Evolutionary conservation across 306 rosid species (phyloP), one percentile per base, ranked within the genome.

Genomic region (Ormosia emarginata): DNA sequence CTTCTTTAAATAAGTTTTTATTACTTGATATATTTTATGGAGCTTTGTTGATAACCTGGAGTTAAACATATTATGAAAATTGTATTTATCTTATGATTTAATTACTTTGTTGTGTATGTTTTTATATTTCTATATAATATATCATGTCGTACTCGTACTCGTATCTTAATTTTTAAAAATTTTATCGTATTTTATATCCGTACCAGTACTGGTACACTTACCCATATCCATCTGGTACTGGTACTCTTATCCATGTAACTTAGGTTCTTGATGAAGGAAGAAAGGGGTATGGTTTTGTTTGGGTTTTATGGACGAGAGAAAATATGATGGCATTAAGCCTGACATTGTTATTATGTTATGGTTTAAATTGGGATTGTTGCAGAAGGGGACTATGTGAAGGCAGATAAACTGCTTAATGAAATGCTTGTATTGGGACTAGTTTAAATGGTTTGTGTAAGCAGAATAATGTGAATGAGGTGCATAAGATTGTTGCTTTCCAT

Each of bases 381-480:
- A 1, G 78, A 75, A 71, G 86, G 85, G 14, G 75, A 77, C 15
- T 82, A 76, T 40, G 36, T 8, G 59, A 84, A 64, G 34, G 92
- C 85, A 4, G 87, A 85, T 79, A 66, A 87, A 43, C 64, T 89
- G 82, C 84, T 89, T 50, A 91, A 91, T 80, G 94, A 91, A 84
- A 33, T 87, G 89, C 87, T 87, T 73, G 86, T 87, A 5, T 82
- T 86, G 56, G 92, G 90, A 17, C 76, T 91, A 72, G 71, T 86
- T 74, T 87, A 39, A 69, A 69, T 82, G 90, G 90, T 32, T 77
- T 91, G 78, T 85, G 86, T 74, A 81, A 87, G 79, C 86, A 85
- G 79, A 79, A 79, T 33, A 78, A 82, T 10, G 56, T 75, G 32
- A 74, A 72, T 29, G 80, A 36, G 8, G 85, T 84, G 14, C 41